Base-by-base conservation (phyloP, 1,139 yeast species). In the Scheffersomyces illinoinensis region DNA sequence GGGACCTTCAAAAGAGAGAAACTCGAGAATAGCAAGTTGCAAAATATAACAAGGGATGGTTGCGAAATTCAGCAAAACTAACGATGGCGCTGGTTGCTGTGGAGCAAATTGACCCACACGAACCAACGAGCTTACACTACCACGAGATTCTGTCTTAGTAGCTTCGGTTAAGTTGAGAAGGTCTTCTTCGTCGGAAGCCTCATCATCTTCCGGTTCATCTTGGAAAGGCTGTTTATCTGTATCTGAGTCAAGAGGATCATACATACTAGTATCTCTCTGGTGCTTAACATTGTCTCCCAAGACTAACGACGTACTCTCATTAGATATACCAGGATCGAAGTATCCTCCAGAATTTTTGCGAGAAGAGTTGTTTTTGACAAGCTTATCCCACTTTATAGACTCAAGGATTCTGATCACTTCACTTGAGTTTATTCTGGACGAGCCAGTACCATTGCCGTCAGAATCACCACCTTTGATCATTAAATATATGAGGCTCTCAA, bases 391-490 rank as follows among this genome's bases (percentile, higher is more conserved):
- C 53, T 68, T 70, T 59, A 74, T 70, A 4, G 57, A 58, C 23
- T 70, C 70, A 54, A 75, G 61, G 50, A 53, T 62, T 8, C 63
- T 58, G 53, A 73, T 58, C 0, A 74, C 70, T 18, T 73, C 75
- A 1, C 60, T 53, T 3, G 65, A 62, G 17, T 61, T 54, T 6
- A 62, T 54, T 39, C 69, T 57, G n/a, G 58, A 58, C 5, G 57
- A 26, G 4, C 58, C 52, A 2, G 56, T 47, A 4, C 52, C 53
- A 7, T 58, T 55, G 6, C 58, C 64, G 2, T 59, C 51, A 20
- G 18, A 20, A 48, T 21, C 64, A 4, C 62, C 65, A 1, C 78
- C 79, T 52, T 74, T 76, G 47, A 78, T 67, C 80, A 77, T 76
- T 59, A 66, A 57, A 58, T 66, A 78, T 2, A 74, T 68, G 51